A percentile compares a stretch with the other conserved stretches of the same genome.
Conservation (phyloP, 2,329 filamentous ascomycete species). For the Cordyceps tenuipes region DNA sequence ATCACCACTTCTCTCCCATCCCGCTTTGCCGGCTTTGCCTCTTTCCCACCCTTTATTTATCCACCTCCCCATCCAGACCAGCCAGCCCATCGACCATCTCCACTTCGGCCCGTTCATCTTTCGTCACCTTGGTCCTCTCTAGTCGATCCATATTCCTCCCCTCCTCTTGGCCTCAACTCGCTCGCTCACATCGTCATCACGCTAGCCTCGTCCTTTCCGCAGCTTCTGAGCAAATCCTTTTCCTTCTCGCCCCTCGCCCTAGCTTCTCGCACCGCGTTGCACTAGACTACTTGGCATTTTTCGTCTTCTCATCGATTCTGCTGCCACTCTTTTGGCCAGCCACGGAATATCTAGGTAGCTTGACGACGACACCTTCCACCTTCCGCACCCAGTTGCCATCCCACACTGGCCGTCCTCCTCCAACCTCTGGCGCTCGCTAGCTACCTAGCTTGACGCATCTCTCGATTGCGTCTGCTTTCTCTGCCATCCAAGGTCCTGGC, state of each 20-base stretch:
- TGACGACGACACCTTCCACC: neutral
- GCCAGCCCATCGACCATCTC: neutral
- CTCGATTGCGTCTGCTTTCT: neutral
- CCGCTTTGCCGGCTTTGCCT: neutral
- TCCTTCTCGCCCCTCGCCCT: neutral
- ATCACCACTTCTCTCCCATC: slow-evolving; percentile 5
- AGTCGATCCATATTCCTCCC: neutral
- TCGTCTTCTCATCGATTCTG: neutral
- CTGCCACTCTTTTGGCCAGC: neutral
- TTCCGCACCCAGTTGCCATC: neutral
- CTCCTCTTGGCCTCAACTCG: neutral
- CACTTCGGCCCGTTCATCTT: slow-evolving; percentile 7
- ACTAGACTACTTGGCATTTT: too few species aligned
- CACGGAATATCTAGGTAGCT: neutral
- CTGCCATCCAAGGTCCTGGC: neutral
- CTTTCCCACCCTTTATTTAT: neutral
- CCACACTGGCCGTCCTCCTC: neutral
- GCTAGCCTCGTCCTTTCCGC: neutral
- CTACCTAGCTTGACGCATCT: neutral
- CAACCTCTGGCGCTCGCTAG: neutral
- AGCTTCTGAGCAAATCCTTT: neutral
- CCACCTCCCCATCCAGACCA: neutral
- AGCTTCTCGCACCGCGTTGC: neutral
- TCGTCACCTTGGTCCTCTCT: slow-evolving; percentile 4
- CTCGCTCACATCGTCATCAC: too few species aligned